Base-by-base conservation (phyloP, 371 early-diverging fungal genomes). In the Circinella umbellata region DNA sequence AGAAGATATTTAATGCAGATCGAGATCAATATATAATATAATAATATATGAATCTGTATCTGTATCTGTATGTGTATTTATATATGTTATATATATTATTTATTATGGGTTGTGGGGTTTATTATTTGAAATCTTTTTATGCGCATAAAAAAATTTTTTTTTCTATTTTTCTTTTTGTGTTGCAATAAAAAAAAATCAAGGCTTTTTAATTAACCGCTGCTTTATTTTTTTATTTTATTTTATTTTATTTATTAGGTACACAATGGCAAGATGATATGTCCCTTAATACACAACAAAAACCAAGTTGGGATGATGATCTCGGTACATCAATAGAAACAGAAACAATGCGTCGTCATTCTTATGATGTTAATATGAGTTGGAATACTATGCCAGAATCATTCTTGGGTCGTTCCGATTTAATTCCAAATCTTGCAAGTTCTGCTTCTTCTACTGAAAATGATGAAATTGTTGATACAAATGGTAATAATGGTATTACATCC, bases 231-330 rank as follows among this genome's bases (percentile, higher is more conserved):
- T n/a, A 9, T 27, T 57, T 57, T 7, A 9, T 7, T 10, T 57
- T 34, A 55, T 57, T 57, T 37, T 51, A 1, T n/a, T 51, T 51
- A 13, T 14, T n/a, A 51, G 57, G 57, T n/a, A 47, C 61, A 11
- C 34, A 35, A 59, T 82, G 79, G 82, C 82, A 82, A 67, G 83
- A 82, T 73, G 83, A 82, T 55, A 74, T 78, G 77, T 82, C 83
- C 36, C 70, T 81, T 47, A 72, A 72, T 36, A 65, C 77, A 14
- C 74, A 74, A 63, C 57, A 57, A 57, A 57, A 57, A n/a, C 34
- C 57, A 9, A 57, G 57, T 57, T 57, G 57, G 57, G 57, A 57
- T 34, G 57, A 57, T n/a, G 57, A 57, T 57, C 35, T 57, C 1
- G 57, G 57, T n/a, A 57, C 39, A 35, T 51, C 72, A 46, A 37